Evolutionary conservation across 2,329 filamentous ascomycete genomes (phyloP), one percentile per base, ranked within the genome.

Genomic region (Blastomyces silverae): DNA sequence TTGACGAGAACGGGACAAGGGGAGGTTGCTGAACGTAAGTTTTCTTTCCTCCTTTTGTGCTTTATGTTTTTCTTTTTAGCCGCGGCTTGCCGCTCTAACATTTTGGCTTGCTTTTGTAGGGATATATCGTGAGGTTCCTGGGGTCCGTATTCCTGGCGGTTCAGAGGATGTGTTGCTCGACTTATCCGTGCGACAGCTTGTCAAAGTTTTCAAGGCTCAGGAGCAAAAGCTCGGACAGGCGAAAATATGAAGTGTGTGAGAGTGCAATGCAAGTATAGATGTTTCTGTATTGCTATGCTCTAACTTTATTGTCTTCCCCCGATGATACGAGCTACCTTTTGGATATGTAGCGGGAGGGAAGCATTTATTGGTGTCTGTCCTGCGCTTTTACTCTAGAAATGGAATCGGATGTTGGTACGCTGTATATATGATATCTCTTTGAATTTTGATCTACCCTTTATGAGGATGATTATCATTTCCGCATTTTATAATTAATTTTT

Each of bases 151-250:
- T 56, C 86, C 87, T 0, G 88, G 88, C 61, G 88, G 89, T 1
- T 87, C 84, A 6, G 89, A 91, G 73, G 89, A 91, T 73, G 88
- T 91, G 1, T 80, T 91, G 77, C 77, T 90, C 13, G 88, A 91
- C 75, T 76, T 91, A 52, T 85, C 86, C 0, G 82, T 91, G 2
- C 78, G 88, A 17, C 88, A 91, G 73, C 75, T 90, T 65, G 86
- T 89, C 48, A 90, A 90, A 79, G 84, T 89, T 59, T 90, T 86
- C 62, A 71, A 74, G 52, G 68, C 70, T 1, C 71, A 76, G 64
- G 71, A 73, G 60, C 72, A 73, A 67, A 72, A 73, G 64, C 68
- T 78, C 55, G 69, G 64, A 37, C 62, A 69, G 48, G 64, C 69
- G 17, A 69, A 66, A 34, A 67, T 70, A 46, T 70, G 61, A 68